Conservation (phyloP, 1,139 yeast species). For the Nakaseomyces kungkrabaensis region DNA sequence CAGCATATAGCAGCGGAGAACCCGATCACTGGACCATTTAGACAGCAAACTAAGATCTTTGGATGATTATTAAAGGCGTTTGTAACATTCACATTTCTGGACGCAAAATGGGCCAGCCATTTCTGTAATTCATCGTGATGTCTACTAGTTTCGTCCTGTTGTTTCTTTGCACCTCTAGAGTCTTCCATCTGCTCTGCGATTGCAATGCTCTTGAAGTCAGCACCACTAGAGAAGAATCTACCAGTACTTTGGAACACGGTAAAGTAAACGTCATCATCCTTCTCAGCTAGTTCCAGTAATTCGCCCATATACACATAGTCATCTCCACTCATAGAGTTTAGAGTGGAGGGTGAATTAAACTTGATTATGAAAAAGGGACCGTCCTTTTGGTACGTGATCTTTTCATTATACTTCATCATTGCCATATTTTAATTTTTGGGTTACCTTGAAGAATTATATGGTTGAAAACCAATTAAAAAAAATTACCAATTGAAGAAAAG, state of each 20-base stretch:
- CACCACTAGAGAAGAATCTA: conserved; percentile 77
- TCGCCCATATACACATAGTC: conserved; percentile 60
- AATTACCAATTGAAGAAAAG: no score
- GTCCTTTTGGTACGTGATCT: conserved; percentile 12
- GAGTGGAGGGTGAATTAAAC: conserved; percentile 48
- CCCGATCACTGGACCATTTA: conserved; percentile 87
- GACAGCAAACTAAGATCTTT: conserved; percentile 62
- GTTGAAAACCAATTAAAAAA: no score
- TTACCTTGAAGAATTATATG: neutral
- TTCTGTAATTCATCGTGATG: conserved; percentile 32
- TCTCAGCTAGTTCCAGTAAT: conserved; percentile 53
- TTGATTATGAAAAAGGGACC: conserved; percentile 44
- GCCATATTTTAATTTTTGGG: neutral
- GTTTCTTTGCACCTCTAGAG: conserved; percentile 10
- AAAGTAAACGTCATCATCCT: conserved; percentile 52
- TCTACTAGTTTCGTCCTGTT: conserved; percentile 7
- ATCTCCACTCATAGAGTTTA: conserved; percentile 59
- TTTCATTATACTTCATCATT: conserved; percentile 6
- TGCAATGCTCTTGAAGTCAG: conserved; percentile 44
- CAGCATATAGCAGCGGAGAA: conserved; percentile 65
- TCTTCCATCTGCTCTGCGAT: conserved; percentile 15
- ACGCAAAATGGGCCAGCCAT: conserved; percentile 45
- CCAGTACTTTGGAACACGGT: conserved; percentile 70
- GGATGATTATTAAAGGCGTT: conserved; percentile 59
- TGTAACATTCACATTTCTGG: conserved; percentile 34